Base-by-base conservation (phyloP, 345 rosid genomes). In the Heritiera littoralis region DNA sequence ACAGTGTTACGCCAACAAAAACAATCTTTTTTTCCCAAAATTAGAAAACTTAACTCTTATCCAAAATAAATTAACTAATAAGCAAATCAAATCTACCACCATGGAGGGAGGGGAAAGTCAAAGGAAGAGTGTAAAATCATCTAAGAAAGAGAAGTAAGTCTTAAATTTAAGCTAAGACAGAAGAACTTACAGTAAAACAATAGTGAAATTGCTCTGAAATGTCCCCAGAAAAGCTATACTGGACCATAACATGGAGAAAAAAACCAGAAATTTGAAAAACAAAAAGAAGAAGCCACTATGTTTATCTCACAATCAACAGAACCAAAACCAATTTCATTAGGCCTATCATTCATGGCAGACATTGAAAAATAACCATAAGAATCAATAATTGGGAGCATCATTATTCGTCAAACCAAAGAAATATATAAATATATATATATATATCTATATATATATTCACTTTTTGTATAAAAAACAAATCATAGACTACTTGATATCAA, bases 251-350 rank as follows among this genome's bases (percentile, higher is more conserved):
- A 41, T 41, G 30, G 7, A n/a, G 43, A 28, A 69, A 32, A 12
- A 10, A 18, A 48, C 7, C 2, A 40, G 2, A 15, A 15, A 17
- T 6, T 65, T 54, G 3, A 38, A 2, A 66, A 9, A 18, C 3
- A 41, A 66, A n/a, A 66, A 48, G 3, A 18, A 40, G 43, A 52
- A 49, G 40, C 10, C 60, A 69, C 41, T 59, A 14, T 71, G 74
- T 71, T 13, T 32, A 71, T 71, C 43, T 51, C 60, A 71, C 40
- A 71, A 51, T 71, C 61, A 72, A 35, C 45, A 72, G 28, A 17
- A 14, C 14, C 3, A 15, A 71, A 51, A 32, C 12, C 40, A 30
- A 49, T 71, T 49, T 69, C 40, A 13, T 15, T 51, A 1, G 20
- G 60, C 60, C 51, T 51, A 14, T 51, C 23, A 71, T 30, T 48